Evolutionary conservation across 148 eudicot species (phyloP).

Genomic region (Heliosperma pusillum): DNA sequence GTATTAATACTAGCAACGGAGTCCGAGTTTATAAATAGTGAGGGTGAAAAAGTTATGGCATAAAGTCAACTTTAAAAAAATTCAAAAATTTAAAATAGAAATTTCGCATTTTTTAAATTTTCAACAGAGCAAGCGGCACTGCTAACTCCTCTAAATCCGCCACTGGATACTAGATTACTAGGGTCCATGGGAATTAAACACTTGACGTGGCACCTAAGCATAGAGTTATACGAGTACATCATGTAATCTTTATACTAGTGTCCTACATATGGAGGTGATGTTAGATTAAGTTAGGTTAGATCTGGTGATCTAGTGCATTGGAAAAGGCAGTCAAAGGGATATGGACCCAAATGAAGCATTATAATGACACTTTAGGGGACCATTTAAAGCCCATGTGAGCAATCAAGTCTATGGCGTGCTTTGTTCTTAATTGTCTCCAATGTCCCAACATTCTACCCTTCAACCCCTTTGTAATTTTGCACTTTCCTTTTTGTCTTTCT

Average conservation of each 20-base stretch:
- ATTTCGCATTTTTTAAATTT: too few species aligned
- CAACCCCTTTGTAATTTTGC: background rate
- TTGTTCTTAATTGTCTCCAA: constrained; percentile 34
- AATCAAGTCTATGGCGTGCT: constrained; percentile 31
- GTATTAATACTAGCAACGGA: too few species aligned
- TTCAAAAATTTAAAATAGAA: too few species aligned
- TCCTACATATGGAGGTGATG: background rate
- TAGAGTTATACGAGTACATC: background rate
- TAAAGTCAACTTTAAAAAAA: too few species aligned
- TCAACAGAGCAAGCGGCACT: too few species aligned
- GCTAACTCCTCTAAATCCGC: too few species aligned
- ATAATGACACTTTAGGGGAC: constrained; percentile 23
- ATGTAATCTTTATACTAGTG: too few species aligned
- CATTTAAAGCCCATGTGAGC: constrained; percentile 32
- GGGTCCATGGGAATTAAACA: constrained; percentile 5
- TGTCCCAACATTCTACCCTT: constrained; percentile 26
- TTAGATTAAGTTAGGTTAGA: background rate
- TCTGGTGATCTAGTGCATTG: background rate
- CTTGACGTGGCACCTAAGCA: constrained; percentile 9
- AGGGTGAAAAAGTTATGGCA: too few species aligned
- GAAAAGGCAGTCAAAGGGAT: constrained; percentile 23
- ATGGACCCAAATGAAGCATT: constrained; percentile 26
- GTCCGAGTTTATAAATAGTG: too few species aligned
- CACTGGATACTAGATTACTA: too few species aligned
- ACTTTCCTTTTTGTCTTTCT: constrained; percentile 7